Conservation (phyloP, 2,329 filamentous ascomycete genomes). For the Beauveria brongniartii region DNA sequence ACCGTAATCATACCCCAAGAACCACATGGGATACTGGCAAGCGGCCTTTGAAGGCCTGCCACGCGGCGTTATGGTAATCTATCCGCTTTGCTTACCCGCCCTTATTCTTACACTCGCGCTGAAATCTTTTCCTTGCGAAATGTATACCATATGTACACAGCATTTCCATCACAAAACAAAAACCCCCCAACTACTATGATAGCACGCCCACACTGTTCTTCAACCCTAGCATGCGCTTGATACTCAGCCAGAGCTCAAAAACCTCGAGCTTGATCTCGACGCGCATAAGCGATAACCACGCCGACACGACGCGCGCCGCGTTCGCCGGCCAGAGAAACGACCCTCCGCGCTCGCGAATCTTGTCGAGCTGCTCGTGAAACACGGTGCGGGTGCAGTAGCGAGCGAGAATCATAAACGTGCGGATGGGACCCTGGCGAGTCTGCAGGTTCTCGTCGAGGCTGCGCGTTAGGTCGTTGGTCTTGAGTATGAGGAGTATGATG, state of each 20-base stretch:
- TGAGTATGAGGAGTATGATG: conserved; percentile 89
- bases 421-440: conserved; percentile 58
- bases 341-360: conserved; percentile 38
- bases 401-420: conserved; percentile 60
- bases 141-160: conserved; percentile 6
- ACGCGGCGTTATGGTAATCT: no score
- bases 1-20: no score
- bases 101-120: no score
- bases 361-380: conserved; percentile 55
- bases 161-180: not conserved
- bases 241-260: conserved; percentile 53
- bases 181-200: not conserved
- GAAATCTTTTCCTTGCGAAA: no score
- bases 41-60: no score
- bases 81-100: no score
- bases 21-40: no score
- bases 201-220: conserved; percentile 17
- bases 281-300: conserved; percentile 50
- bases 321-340: conserved; percentile 53
- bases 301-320: conserved; percentile 42
- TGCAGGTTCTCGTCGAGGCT: conserved; percentile 87
- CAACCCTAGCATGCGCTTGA: conserved; percentile 40
- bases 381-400: conserved; percentile 61
- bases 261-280: conserved; percentile 55
- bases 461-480: conserved; percentile 94